These are phyloP conservation scores for Microsporum canis DNA, from an alignment of 2,329 filamentous ascomycete genomes.

Conservation along the genomic window DNA sequence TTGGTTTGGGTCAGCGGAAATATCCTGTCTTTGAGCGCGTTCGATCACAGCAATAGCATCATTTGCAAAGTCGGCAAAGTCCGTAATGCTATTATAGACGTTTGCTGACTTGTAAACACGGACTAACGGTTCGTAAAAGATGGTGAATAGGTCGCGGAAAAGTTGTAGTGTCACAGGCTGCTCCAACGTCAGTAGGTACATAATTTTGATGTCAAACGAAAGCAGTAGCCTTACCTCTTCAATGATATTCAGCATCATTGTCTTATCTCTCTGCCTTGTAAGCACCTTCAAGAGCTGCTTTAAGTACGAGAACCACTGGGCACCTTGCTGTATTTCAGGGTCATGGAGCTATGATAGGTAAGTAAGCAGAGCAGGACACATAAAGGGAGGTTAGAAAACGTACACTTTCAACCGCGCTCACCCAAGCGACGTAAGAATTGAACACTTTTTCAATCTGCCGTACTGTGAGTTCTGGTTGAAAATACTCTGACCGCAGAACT, in stretches of 20 bases:
- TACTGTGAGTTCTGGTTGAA: constrained; percentile 58
- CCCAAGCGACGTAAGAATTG: constrained; percentile 95
- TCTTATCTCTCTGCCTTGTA: constrained; percentile 84
- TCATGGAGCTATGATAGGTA: constrained; percentile 46
- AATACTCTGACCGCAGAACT: constrained; percentile 65
- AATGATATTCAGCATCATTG: constrained; percentile 91
- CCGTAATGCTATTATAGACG: constrained; percentile 92
- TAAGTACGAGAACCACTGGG: constrained; percentile 82
- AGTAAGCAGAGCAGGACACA: background rate
- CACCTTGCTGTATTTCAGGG: constrained; percentile 72
- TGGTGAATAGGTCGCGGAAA: constrained; percentile 91
- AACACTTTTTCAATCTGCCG: constrained; percentile 75
- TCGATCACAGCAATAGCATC: constrained; percentile 78
- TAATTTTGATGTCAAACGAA: background rate
- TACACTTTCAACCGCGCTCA: constrained; percentile 76
- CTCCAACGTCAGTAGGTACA: background rate
- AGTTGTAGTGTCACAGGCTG: constrained; percentile 85
- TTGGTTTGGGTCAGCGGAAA: constrained; percentile 91
- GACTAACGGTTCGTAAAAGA: constrained; percentile 96
- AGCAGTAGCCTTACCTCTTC: constrained; percentile 50
- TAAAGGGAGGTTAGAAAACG: constrained; percentile 18
- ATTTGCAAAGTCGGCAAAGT: constrained; percentile 86
- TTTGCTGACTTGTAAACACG: constrained; percentile 98
- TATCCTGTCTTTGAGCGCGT: constrained; percentile 59
- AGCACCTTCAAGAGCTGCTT: constrained; percentile 91